Conservation (phyloP, 305 asterid species). For the Striga hermonthica region DNA sequence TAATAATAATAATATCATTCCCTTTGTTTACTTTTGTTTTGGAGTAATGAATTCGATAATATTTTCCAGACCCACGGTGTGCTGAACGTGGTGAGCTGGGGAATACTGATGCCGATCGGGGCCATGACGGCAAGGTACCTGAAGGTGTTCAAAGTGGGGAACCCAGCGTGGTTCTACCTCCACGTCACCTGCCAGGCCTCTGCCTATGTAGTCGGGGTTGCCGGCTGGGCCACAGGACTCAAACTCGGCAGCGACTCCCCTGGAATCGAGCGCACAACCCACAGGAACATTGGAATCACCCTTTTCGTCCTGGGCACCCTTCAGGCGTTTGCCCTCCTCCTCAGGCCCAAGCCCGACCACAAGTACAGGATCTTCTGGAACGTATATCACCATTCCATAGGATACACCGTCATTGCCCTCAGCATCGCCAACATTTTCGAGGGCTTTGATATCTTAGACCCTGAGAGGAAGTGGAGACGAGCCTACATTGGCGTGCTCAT, state of each 20-base stretch:
- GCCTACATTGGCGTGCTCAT: constrained; percentile 65
- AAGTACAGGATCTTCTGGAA: constrained; percentile 77
- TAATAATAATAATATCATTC: neutral
- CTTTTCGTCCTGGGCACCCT: constrained; percentile 73
- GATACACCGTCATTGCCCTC: constrained; percentile 57
- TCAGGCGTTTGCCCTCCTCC: constrained; percentile 75
- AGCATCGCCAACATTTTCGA: constrained; percentile 64
- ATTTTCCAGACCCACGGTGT: constrained; percentile 60
- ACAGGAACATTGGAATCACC: constrained; percentile 63
- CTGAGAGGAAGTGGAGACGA: constrained; percentile 60
- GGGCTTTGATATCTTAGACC: constrained; percentile 70
- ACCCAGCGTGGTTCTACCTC: constrained; percentile 87
- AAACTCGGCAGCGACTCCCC: constrained; percentile 70
- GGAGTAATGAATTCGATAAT: neutral
- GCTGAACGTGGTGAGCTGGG: constrained; percentile 86
- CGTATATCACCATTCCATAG: constrained; percentile 60
- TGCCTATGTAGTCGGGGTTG: constrained; percentile 74
- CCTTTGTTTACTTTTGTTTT: neutral
- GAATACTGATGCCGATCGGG: constrained; percentile 79
- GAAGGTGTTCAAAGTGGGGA: constrained; percentile 64
- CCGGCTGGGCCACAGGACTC: constrained; percentile 89
- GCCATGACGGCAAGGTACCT: constrained; percentile 69
- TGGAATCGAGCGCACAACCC: constrained; percentile 42
- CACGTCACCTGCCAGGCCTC: constrained; percentile 63
- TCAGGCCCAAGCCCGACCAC: constrained; percentile 87